Base-by-base conservation (phyloP, 345 rosid species). In the Syzygium aromaticum region DNA sequence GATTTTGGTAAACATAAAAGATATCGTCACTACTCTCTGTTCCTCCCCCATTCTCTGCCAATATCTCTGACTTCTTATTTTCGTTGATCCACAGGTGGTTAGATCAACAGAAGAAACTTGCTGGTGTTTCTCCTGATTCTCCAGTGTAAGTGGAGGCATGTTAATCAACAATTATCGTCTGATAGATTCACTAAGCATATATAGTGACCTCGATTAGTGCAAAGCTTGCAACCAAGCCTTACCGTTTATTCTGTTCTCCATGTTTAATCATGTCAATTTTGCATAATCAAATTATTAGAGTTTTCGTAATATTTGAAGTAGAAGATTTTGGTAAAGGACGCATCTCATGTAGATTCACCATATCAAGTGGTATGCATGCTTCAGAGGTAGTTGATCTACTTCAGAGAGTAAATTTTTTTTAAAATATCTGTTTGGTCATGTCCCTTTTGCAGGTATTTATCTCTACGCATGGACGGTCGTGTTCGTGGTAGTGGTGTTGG, bases 401-500 rank as follows among this genome's bases (percentile, higher is more conserved):
- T 33, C 49, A 38, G 80, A 19, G 80, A 38, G 49, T 38, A 73
- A 73, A 33, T 22, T 19, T 73, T 73, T 73, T 73, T 73, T 5
- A 3, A 73, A 19, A 73, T 9, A 40, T 73, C 49, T 73, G 49
- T 38, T 38, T 84, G n/a, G 23, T 5, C 77, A 6, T 86, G 87
- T 80, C 87, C 82, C 33, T 89, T 86, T 28, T 89, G 54, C 92
- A 98, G 99, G 91, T 95, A 98, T 90, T 85, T 95, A 87, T 98
- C 99, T 59, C 91, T 98, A 85, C 94, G 99, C 49, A 17, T 98
- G 92, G 99, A 98, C 77, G 99, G 99, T 28, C 97, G 98, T 88
- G 99, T 96, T 52, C 97, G 98, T 84, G 99, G 97, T 16, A 96
- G 98, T 89, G 99, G 99, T 43, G 96, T 94, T 67, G 99, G 98